A percentile compares a stretch with the other conserved stretches of the same genome.
These are phyloP conservation scores for Phytophthora foliorum DNA, from an alignment of 352 stramenopile genomes.

Conservation along the genomic window DNA sequence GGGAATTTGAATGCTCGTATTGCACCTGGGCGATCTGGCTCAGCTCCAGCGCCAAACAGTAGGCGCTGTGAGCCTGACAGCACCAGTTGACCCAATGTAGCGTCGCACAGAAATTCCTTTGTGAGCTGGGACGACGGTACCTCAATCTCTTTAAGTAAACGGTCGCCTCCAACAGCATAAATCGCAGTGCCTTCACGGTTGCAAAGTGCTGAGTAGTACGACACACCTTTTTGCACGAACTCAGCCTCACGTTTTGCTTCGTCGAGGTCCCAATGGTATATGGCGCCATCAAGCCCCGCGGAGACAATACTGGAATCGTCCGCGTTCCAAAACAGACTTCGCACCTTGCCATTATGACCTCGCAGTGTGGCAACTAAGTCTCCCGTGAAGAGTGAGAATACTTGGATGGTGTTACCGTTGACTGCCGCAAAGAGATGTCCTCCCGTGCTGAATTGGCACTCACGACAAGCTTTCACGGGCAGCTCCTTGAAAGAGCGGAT, in stretches of 20 bases:
- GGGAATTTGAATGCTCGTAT: conserved; percentile 92
- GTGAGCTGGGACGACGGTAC: conserved; percentile 78
- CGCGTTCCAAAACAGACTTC: conserved; percentile 87
- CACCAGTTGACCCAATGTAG: conserved; percentile 85
- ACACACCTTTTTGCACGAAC: conserved; percentile 94
- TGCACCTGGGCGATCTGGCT: conserved; percentile 77
- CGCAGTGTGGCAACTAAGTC: conserved; percentile 92
- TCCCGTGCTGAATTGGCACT: conserved; percentile 88
- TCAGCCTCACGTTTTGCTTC: conserved; percentile 93
- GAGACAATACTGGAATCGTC: conserved; percentile 91
- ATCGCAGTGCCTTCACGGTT: conserved; percentile 84
- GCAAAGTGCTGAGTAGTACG: conserved; percentile 89
- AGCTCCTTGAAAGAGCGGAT: conserved; percentile 90
- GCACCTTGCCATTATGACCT: conserved; percentile 95
- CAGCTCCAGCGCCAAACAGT: conserved; percentile 89
- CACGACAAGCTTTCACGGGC: conserved; percentile 80
- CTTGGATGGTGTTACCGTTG: conserved; percentile 94
- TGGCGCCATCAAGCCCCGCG: conserved; percentile 92
- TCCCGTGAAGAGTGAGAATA: conserved; percentile 94
- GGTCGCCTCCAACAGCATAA: conserved; percentile 90
- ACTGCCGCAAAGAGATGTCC: conserved; percentile 95
- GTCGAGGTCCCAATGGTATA: conserved; percentile 95
- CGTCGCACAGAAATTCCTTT: conserved; percentile 86
- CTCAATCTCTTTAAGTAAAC: conserved; percentile 93
- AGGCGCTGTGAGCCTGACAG: conserved; percentile 87